phyloP scores from a whole-genome alignment of 2,329 filamentous ascomycete genomes.

The Aspergillus piperis region DNA sequence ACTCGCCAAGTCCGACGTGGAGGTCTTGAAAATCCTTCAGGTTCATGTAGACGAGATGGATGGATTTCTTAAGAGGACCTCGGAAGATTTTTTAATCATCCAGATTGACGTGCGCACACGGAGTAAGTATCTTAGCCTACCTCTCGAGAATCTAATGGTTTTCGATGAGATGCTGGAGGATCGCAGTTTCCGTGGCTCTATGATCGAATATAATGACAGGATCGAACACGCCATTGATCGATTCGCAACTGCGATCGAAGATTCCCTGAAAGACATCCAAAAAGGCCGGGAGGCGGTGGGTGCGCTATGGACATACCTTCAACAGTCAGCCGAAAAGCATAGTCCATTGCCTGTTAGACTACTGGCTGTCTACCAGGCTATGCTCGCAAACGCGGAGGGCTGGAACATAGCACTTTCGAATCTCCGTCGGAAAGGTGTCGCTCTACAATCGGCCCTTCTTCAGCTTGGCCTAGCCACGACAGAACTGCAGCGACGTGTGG shows the following conservation, averaged over 20 bases:
- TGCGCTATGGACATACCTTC: constrained; percentile 75
- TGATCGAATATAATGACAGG: constrained; percentile 83
- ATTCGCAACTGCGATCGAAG: constrained; percentile 73
- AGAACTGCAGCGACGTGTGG: constrained; percentile 84
- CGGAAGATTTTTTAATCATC: constrained; percentile 80
- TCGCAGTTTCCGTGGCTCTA: constrained; percentile 74
- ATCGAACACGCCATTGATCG: constrained; percentile 87
- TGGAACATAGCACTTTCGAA: constrained; percentile 81
- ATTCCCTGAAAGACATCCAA: constrained; percentile 74
- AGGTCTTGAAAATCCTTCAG: constrained; percentile 87
- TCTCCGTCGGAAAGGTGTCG: constrained; percentile 70
- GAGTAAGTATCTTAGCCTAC: constrained; percentile 76
- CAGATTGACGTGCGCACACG: constrained; percentile 77
- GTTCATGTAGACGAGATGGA: constrained; percentile 93
- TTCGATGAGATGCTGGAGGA: constrained; percentile 90
- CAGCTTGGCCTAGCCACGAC: constrained; percentile 75
- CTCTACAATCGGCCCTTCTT: constrained; percentile 68
- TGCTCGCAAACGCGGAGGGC: constrained; percentile 89
- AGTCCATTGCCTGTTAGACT: constrained; percentile 62
- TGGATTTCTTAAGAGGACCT: constrained; percentile 80
- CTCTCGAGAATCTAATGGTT: constrained; percentile 76
- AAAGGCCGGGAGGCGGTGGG: constrained; percentile 75
- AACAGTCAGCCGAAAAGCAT: constrained; percentile 62
- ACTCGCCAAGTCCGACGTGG: constrained; percentile 82
- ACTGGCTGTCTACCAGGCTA: constrained; percentile 77